These are phyloP conservation scores for Sordariomycetes sp. DNA, from an alignment of 2,329 filamentous ascomycete species.

Conservation along the genomic window DNA sequence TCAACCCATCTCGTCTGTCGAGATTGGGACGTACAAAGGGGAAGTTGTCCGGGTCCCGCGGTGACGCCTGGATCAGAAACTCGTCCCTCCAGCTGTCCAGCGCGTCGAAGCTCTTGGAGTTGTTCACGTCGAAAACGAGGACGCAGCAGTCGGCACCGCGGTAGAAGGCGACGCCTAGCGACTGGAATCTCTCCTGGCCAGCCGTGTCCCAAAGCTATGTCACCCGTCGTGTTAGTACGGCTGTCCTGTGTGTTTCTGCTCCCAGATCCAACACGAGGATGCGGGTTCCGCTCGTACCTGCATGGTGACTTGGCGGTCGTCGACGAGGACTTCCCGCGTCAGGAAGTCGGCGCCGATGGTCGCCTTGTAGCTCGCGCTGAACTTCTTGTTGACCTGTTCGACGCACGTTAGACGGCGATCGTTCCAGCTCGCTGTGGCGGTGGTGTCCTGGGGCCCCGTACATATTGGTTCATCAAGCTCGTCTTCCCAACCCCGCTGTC, in stretches of 20 bases:
- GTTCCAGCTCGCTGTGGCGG: background rate
- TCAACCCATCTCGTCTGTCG: background rate
- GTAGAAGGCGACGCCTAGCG: conserved; percentile 93
- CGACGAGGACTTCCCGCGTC: conserved; percentile 93
- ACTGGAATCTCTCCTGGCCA: conserved; percentile 95
- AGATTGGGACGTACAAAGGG: conserved; percentile 60
- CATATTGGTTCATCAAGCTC: conserved; percentile 99
- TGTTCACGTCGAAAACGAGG: conserved; percentile 96
- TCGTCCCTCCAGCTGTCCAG: conserved; percentile 98
- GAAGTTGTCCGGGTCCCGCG: conserved; percentile 92
- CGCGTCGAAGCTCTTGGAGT: conserved; percentile 97
- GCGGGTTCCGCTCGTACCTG: conserved; percentile 47
- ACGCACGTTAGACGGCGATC: background rate
- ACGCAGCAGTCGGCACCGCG: conserved; percentile 96
- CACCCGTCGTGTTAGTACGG: background rate
- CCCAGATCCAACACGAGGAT: background rate
- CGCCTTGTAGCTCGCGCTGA: conserved; percentile 98
- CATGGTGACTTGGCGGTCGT: conserved; percentile 96
- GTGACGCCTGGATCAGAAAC: conserved; percentile 93
- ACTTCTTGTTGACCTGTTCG: conserved; percentile 95
- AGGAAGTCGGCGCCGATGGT: conserved; percentile 98
- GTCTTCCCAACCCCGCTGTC: conserved; percentile 99
- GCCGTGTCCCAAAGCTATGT: conserved; percentile 90
- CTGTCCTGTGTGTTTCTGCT: background rate
- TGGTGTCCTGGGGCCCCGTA: conserved; percentile 32